Evolutionary conservation across 1,139 yeast species (phyloP).

Genomic region (Saccharomyces hybrid): DNA sequence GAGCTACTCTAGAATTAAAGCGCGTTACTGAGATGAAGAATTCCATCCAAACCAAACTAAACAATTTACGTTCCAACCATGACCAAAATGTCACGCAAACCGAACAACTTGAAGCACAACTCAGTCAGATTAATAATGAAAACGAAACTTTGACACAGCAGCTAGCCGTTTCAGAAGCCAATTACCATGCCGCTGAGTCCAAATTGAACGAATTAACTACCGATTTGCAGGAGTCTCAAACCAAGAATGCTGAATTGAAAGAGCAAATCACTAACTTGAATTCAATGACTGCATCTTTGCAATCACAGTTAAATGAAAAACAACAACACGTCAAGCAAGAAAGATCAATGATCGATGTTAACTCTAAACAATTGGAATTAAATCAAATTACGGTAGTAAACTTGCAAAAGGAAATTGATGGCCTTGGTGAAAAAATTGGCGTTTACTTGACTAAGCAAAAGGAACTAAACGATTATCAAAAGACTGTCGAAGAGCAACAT

Average conservation of each 20-base stretch:
- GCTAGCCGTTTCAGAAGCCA: slow-evolving; percentile 74
- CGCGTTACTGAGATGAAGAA: slow-evolving; percentile 54
- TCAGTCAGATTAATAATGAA: slow-evolving; percentile 57
- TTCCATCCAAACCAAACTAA: slow-evolving; percentile 64
- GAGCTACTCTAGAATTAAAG: slow-evolving; percentile 70
- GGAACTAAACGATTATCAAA: slow-evolving; percentile 36
- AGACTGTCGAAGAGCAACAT: slow-evolving; percentile 33
- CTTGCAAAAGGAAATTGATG: slow-evolving; percentile 44
- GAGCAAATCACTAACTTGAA: slow-evolving; percentile 62
- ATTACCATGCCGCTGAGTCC: slow-evolving; percentile 60
- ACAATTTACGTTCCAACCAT: slow-evolving; percentile 59
- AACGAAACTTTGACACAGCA: slow-evolving; percentile 69
- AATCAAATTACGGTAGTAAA: slow-evolving; percentile 41
- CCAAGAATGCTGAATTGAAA: slow-evolving; percentile 54
- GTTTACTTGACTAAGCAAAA: slow-evolving; percentile 28
- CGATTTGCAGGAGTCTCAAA: slow-evolving; percentile 57
- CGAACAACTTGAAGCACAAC: slow-evolving; percentile 55
- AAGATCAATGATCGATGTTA: slow-evolving; percentile 55
- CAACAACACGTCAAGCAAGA: slow-evolving; percentile 52
- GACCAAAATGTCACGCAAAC: slow-evolving; percentile 75
- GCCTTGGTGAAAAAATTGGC: slow-evolving; percentile 29
- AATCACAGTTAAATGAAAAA: slow-evolving; percentile 46
- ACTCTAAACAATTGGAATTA: slow-evolving; percentile 61
- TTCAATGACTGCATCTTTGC: slow-evolving; percentile 56
- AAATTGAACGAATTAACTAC: slow-evolving; percentile 58